These are phyloP conservation scores for Trichophyton schoenleinii DNA, from an alignment of 2,329 filamentous ascomycete genomes.

Conservation along the genomic window DNA sequence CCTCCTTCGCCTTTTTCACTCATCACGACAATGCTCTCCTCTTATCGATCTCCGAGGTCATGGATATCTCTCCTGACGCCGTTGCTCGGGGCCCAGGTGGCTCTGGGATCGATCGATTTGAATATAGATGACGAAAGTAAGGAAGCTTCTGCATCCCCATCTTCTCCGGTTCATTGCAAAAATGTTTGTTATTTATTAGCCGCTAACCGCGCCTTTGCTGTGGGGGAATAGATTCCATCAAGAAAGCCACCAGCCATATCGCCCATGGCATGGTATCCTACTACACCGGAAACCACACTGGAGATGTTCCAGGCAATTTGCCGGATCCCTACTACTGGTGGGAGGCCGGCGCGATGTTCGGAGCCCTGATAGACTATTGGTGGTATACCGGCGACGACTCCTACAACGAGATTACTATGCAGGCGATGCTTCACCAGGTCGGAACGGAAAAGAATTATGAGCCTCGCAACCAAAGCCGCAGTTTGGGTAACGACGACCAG, in stretches of 20 bases:
- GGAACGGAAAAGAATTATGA: conserved; percentile 64
- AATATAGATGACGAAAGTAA: conserved; percentile 18
- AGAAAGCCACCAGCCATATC: conserved; percentile 22
- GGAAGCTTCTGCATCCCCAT: not conserved
- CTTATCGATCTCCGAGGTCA: conserved; percentile 1
- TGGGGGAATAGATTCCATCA: conserved; percentile 23
- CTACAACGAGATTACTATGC: conserved; percentile 56
- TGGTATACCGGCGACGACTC: conserved; percentile 59
- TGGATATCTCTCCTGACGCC: conserved; percentile 9
- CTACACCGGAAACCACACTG: conserved; percentile 24
- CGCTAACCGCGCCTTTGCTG: not conserved
- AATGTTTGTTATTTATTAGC: not conserved
- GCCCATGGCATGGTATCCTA: conserved; percentile 25
- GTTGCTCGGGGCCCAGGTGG: conserved; percentile 17
- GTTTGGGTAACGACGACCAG: conserved; percentile 45
- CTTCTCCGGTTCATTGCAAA: too few species aligned
- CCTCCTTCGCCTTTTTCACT: not conserved
- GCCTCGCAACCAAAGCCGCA: conserved; percentile 44
- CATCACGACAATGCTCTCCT: not conserved
- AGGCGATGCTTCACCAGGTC: conserved; percentile 62
- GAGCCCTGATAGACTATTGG: conserved; percentile 64
- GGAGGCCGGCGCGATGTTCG: conserved; percentile 28
- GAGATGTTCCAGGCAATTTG: conserved; percentile 22
- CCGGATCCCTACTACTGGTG: conserved; percentile 29
- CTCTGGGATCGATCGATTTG: conserved; percentile 16